These are phyloP conservation scores for Hemileccinum rubropunctum DNA, from an alignment of 768 basidiomycete genomes.

Conservation along the genomic window DNA sequence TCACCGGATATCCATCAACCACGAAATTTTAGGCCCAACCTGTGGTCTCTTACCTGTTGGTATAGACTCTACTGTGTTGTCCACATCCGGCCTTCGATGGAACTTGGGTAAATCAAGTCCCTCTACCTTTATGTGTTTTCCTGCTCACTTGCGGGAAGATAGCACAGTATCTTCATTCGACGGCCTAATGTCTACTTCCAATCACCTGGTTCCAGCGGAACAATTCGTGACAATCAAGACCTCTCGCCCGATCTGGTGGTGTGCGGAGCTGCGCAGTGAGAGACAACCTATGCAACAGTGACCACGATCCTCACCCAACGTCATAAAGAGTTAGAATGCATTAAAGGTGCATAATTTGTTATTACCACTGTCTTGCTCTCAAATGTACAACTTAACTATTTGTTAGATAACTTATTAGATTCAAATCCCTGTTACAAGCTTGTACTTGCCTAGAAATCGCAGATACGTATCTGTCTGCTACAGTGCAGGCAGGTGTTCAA, in stretches of 20 bases:
- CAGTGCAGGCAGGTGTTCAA: too few species aligned
- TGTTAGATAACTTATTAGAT: too few species aligned
- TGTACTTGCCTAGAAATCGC: too few species aligned
- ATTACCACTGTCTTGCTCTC: too few species aligned
- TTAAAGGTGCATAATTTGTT: too few species aligned
- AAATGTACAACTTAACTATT: too few species aligned
- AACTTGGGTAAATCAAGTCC: slow-evolving; percentile 61
- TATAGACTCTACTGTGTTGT: slow-evolving; percentile 68
- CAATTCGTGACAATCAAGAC: slow-evolving; percentile 71
- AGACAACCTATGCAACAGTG: not conserved
- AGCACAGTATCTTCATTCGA: slow-evolving; percentile 74
- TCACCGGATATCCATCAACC: slow-evolving; percentile 76
- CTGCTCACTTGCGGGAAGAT: slow-evolving; percentile 36
- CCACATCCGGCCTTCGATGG: slow-evolving; percentile 86
- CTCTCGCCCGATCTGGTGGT: slow-evolving; percentile 87
- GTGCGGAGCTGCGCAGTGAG: slow-evolving; percentile 55
- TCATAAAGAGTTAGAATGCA: too few species aligned
- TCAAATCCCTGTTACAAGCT: too few species aligned
- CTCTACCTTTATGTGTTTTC: not conserved
- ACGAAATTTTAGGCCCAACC: slow-evolving; percentile 72
- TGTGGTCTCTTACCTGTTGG: slow-evolving; percentile 97
- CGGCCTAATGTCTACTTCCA: slow-evolving; percentile 88
- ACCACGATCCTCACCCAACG: too few species aligned
- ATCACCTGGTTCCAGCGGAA: slow-evolving; percentile 75
- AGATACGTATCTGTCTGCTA: too few species aligned